A percentile compares a stretch with the other conserved stretches of the same genome.
Evolutionary conservation across 2,329 filamentous ascomycete genomes (phyloP).

Genomic region (Teratosphaeria zuluensis): DNA sequence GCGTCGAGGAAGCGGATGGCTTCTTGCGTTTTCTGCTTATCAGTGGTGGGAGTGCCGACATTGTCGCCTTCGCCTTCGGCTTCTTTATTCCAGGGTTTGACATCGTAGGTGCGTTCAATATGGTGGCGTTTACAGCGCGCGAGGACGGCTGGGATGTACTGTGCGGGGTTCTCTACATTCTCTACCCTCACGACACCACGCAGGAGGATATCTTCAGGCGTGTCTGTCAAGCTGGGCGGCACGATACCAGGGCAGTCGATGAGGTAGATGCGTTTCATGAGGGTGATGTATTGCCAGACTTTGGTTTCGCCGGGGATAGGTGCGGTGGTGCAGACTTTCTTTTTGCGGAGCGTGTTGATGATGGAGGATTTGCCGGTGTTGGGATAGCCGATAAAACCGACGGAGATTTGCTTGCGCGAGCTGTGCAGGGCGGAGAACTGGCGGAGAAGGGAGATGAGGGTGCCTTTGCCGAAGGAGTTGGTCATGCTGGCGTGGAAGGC

Average conservation of each 20-base stretch:
- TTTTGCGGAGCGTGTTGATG: constrained; percentile 90
- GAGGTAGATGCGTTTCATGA: constrained; percentile 90
- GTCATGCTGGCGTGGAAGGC: constrained; percentile 92
- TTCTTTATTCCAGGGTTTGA: constrained; percentile 40
- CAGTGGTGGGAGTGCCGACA: constrained; percentile 8
- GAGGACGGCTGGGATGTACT: constrained; percentile 82
- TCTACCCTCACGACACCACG: constrained; percentile 89
- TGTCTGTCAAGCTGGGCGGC: constrained; percentile 74
- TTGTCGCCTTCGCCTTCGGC: constrained; percentile 3
- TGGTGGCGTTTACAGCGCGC: constrained; percentile 74
- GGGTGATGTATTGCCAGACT: constrained; percentile 93
- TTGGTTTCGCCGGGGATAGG: constrained; percentile 96
- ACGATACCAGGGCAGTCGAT: constrained; percentile 97
- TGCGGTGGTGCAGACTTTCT: constrained; percentile 87
- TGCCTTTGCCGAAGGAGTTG: constrained; percentile 94
- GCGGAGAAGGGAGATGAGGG: constrained; percentile 78
- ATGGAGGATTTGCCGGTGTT: constrained; percentile 96
- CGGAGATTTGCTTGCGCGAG: constrained; percentile 87
- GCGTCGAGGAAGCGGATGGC: constrained; percentile 77
- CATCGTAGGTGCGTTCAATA: constrained; percentile 83
- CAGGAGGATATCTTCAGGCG: constrained; percentile 77
- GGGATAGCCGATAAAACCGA: constrained; percentile 80
- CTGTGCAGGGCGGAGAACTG: constrained; percentile 88
- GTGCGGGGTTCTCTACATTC: constrained; percentile 91
- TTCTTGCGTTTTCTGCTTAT: constrained; percentile 38